Conservation (phyloP, 805 yeast genomes). For the Debaryomyces castellii region DNA sequence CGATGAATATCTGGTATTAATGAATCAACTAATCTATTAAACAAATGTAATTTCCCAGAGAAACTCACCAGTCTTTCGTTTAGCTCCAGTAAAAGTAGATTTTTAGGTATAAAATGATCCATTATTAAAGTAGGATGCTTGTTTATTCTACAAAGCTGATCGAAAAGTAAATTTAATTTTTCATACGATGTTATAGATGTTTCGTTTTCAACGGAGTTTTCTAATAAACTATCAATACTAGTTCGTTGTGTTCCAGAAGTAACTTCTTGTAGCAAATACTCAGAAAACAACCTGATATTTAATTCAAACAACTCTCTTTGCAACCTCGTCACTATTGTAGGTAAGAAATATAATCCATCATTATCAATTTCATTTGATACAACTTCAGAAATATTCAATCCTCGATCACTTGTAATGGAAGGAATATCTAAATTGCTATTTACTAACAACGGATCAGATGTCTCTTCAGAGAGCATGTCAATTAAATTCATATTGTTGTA, state of each 20-base stretch:
- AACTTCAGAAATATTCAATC: background rate
- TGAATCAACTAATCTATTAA: conserved; percentile 48
- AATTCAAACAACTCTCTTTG: conserved; percentile 37
- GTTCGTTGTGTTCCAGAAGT: conserved; percentile 23
- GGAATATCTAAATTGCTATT: background rate
- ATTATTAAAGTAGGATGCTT: conserved; percentile 73
- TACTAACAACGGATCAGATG: conserved; percentile 16
- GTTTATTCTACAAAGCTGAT: conserved; percentile 48
- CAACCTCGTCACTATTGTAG: conserved; percentile 31
- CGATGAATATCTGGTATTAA: conserved; percentile 16
- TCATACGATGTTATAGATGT: conserved; percentile 18
- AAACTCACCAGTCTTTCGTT: conserved; percentile 52
- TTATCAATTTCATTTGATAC: conserved; percentile 12
- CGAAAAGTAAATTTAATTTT: conserved; percentile 41
- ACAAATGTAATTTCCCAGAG: conserved; percentile 59
- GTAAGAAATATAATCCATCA: conserved; percentile 31
- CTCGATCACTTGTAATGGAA: background rate
- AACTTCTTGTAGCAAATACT: conserved; percentile 23
- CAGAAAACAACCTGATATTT: conserved; percentile 27
- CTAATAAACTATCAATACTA: conserved; percentile 38
- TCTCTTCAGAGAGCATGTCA: conserved; percentile 38
- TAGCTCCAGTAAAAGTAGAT: conserved; percentile 63
- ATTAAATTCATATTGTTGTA: conserved; percentile 33
- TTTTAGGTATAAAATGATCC: conserved; percentile 75
- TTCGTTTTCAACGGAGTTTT: conserved; percentile 9